Evolutionary conservation across 176 grass and related monocot species (phyloP).

Genomic region (Paspalum vaginatum): DNA sequence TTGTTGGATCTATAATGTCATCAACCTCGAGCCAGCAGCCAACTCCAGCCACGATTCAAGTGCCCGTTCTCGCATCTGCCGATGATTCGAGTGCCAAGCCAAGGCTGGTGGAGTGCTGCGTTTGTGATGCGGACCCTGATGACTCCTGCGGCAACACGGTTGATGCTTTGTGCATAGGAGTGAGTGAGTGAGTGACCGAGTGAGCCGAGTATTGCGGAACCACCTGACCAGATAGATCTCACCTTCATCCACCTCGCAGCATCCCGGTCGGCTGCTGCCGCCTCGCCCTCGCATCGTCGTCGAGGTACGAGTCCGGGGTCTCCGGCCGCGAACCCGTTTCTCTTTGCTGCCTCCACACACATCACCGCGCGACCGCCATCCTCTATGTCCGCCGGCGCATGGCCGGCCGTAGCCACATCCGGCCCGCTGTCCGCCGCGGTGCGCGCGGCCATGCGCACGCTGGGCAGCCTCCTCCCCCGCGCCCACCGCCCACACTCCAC

Average conservation of each 20-base stretch:
- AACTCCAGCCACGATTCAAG: not conserved
- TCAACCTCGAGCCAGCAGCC: not conserved
- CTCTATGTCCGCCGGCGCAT: slow-evolving; percentile 51
- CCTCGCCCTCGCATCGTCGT: not conserved
- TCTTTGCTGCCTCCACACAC: not conserved
- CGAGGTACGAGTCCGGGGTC: not conserved
- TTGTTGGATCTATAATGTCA: not conserved
- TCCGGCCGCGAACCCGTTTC: not conserved
- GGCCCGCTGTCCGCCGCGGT: slow-evolving; percentile 33
- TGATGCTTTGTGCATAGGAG: not conserved
- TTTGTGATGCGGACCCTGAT: no score
- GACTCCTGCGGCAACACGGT: not conserved
- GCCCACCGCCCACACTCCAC: slow-evolving; percentile 19
- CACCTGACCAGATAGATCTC: slow-evolving; percentile 7
- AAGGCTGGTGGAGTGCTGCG: not conserved
- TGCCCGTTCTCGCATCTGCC: not conserved
- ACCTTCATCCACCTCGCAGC: not conserved
- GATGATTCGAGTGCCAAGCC: not conserved
- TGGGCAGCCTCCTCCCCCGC: slow-evolving; percentile 36
- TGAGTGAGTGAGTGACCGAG: no score
- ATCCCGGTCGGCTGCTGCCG: not conserved
- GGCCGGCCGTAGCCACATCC: slow-evolving; percentile 23
- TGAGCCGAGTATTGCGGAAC: no score
- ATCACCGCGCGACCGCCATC: not conserved
- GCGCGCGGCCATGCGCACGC: slow-evolving; percentile 42